Evolutionary conservation across 2,329 filamentous ascomycete genomes (phyloP), one percentile per base, ranked within the genome.

Genomic region (Fusarium oxysporum): DNA sequence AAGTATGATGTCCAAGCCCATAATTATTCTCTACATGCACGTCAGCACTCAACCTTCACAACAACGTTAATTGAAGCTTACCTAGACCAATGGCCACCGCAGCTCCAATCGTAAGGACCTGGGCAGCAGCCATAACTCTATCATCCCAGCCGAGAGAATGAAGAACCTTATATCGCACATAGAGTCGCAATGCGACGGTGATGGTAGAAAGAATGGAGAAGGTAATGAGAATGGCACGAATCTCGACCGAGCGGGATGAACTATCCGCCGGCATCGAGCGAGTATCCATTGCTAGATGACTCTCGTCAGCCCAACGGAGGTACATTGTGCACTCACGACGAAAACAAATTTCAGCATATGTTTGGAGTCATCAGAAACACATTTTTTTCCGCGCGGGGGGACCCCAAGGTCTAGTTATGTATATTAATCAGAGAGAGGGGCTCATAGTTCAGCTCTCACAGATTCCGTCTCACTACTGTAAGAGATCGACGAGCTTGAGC

Each of bases 1-100:
- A 63, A 4, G 67, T 71, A 8, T 71, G 69, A 30, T 71, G 48
- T 2, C 69, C 69, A 3, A 71, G 44, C 12, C 69, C 69, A 35
- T 64, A 71, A 11, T 47, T 68, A 16, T 56, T 71, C 11, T 71
- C 68, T 71, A 8, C 1, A 28, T 1, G 1, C 1, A 3, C 1
- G 16, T 71, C 7, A 71, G 62, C 7, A 35, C 8, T 25, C 28
- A 3, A 8, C 6, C 25, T 12, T 0, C 4, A 12, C 3, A 17
- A 13, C 23, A 8, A 0, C 35, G 1, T 19, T 13, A 11, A 17
- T 17, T 1, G 11, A 51, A 23, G n/a, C 45, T 1, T n/a, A 71
- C 69, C 69, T 17, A 71, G 25, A 6, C 68, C 69, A 8, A 71
- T 71, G 3, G 69, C 54, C 2, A 60, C 40, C 0, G 51, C 62